These are phyloP conservation scores for Colletotrichum sidae DNA, from an alignment of 2,329 filamentous ascomycete genomes.

Conservation along the genomic window DNA sequence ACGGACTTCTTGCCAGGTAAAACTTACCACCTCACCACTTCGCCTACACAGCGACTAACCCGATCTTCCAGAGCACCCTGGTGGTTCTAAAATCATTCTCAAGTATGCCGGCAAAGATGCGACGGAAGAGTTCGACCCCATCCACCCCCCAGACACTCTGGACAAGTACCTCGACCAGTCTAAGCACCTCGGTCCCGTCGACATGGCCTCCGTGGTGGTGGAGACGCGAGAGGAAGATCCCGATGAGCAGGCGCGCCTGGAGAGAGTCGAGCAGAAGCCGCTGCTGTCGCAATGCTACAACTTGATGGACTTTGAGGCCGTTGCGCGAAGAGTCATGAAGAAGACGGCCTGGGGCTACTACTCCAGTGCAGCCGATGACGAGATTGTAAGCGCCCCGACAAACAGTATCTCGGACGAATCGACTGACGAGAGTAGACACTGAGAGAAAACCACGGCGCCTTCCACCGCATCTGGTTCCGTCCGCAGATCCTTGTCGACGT, in stretches of 20 bases:
- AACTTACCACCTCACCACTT: slow-evolving; percentile 37
- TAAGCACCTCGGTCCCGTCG: slow-evolving; percentile 90
- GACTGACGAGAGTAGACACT: slow-evolving; percentile 72
- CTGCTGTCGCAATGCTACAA: slow-evolving; percentile 91
- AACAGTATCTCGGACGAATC: background rate
- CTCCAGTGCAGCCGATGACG: slow-evolving; percentile 90
- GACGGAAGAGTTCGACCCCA: slow-evolving; percentile 90
- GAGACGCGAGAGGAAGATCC: slow-evolving; percentile 76
- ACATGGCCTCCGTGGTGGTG: slow-evolving; percentile 82
- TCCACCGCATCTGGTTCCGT: slow-evolving; percentile 97
- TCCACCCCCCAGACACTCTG: slow-evolving; percentile 88
- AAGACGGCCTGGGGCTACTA: slow-evolving; percentile 98
- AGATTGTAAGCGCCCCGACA: slow-evolving; percentile 72
- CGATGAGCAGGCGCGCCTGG: slow-evolving; percentile 72
- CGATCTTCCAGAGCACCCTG: slow-evolving; percentile 77
- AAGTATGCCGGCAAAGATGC: slow-evolving; percentile 97
- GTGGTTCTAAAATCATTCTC: slow-evolving; percentile 91
- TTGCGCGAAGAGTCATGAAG: slow-evolving; percentile 92
- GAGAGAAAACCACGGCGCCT: slow-evolving; percentile 94
- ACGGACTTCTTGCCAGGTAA: slow-evolving; percentile 85
- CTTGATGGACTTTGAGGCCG: slow-evolving; percentile 93
- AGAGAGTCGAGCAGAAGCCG: slow-evolving; percentile 81
- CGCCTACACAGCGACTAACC: background rate
- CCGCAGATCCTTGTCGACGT: slow-evolving; percentile 91
- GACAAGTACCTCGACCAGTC: slow-evolving; percentile 84